Conservation (phyloP, 805 yeast species). For the Lipomyces yamadae region DNA sequence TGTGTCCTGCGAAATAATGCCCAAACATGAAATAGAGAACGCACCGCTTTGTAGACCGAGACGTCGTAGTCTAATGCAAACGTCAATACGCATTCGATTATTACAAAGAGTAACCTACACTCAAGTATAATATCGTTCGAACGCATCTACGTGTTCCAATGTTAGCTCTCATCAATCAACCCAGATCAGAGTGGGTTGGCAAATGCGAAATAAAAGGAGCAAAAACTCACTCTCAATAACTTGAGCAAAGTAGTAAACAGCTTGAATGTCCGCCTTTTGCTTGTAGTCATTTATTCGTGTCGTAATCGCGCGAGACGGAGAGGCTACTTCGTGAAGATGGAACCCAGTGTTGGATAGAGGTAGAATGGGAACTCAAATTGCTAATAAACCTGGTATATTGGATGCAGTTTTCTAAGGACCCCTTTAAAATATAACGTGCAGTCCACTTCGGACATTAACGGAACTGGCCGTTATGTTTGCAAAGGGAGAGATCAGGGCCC, state of each 20-base stretch:
- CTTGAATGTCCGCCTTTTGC: constrained; percentile 20
- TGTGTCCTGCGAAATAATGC: background rate
- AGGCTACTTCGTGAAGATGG: background rate
- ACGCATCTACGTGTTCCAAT: constrained; percentile 28
- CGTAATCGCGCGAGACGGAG: background rate
- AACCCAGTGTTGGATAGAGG: background rate
- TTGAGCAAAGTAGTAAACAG: constrained; percentile 26
- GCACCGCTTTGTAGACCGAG: constrained; percentile 33
- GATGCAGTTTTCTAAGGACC: too few relatives aligned
- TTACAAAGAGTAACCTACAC: constrained; percentile 15
- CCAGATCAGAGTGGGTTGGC: background rate
- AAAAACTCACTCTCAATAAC: constrained; percentile 20
- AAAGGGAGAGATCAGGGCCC: too few relatives aligned
- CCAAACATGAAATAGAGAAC: background rate
- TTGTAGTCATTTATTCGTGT: constrained; percentile 7
- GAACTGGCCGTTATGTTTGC: too few relatives aligned
- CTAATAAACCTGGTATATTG: too few relatives aligned
- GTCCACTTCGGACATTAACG: too few relatives aligned
- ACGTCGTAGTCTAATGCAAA: constrained; percentile 31
- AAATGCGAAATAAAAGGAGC: background rate
- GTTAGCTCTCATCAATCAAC: background rate
- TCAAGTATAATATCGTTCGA: constrained; percentile 32
- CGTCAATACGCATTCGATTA: background rate
- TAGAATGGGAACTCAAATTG: background rate
- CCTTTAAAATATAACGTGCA: too few relatives aligned